Evolutionary conservation across 352 stramenopile genomes (phyloP), one percentile per base, ranked within the genome.

Genomic region (Pythium angustatum): DNA sequence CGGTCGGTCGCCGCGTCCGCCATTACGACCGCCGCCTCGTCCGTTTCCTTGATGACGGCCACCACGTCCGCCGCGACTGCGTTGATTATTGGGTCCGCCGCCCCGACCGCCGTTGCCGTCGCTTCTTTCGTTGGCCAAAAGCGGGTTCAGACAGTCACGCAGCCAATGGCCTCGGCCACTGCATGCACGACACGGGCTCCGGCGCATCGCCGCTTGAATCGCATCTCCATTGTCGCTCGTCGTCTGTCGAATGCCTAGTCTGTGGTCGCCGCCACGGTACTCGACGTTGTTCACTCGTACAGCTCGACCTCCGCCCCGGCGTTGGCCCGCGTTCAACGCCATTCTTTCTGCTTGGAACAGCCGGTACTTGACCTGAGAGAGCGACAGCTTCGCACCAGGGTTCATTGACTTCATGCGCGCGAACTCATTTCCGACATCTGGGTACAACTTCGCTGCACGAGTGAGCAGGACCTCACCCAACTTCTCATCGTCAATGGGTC

Each of bases 381-480:
- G 38, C 3, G 10, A 10, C 6, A 44, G 38, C 8, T 22, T 19
- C 2, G 38, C 38, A 22, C 22, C 15, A 17, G 38, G 38, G 38
- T 44, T n/a, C 11, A 44, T 14, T 3, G 38, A 12, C 38, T 44
- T 44, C 10, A 44, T 44, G 38, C 12, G 22, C 19, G 43, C 15
- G 43, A 30, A 49, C 43, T 49, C 43, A 9, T 49, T 49, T 19
- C 19, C 43, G 41, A 49, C 19, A 5, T 49, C 43, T 10, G 43
- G 43, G 43, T 30, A 49, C 7, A 49, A 19, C 7, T 30, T 26
- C 1, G 43, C 1, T 5, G 43, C 43, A 28, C 43, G 43, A 2
- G 43, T 49, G 43, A 49, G 43, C 43, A 49, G 43, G 15, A 49
- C 28, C 43, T 49, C 43, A 9, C 43, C 43, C 12, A 49, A 17